These are phyloP conservation scores for Rubroshorea leprosula DNA, from an alignment of 345 rosid species.

Conservation along the genomic window DNA sequence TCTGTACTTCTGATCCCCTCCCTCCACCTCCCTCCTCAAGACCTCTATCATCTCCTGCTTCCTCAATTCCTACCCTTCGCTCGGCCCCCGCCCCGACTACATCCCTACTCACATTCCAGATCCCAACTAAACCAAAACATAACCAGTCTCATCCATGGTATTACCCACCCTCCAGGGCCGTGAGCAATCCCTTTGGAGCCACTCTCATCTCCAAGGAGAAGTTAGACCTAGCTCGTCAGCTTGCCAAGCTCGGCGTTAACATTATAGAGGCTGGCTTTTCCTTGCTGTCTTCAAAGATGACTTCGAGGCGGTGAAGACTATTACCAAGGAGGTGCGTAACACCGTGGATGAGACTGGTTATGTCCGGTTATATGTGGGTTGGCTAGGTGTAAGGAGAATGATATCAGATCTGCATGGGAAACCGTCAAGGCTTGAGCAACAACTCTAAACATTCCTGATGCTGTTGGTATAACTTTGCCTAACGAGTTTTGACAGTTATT, in stretches of 20 bases:
- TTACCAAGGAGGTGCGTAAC: conserved; percentile 74
- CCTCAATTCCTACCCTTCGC: conserved; percentile 14
- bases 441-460: conserved; percentile 89
- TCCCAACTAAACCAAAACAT: conserved; percentile 70
- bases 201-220: conserved; percentile 87
- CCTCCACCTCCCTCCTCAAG: conserved; percentile 18
- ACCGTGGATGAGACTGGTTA: conserved; percentile 52
- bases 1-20: conserved; percentile 8
- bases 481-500: conserved; percentile 73
- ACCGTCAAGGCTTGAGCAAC: conserved; percentile 96
- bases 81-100: conserved; percentile 50
- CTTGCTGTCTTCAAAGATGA: conserved; percentile 86
- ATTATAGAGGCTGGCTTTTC: conserved; percentile 89
- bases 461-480: conserved; percentile 86
- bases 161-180: conserved; percentile 98
- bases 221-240: conserved; percentile 82
- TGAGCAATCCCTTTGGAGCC: conserved; percentile 98
- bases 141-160: conserved; percentile 77
- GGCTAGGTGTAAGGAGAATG: conserved; percentile 78
- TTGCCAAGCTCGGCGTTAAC: conserved; percentile 81
- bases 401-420: conserved; percentile 78
- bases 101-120: conserved; percentile 64
- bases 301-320: conserved; percentile 68
- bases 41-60: conserved; percentile 24
- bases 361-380: conserved; percentile 95